Conservation (phyloP, 192 early-diverging fungal species). For the Mycoemilia scoparia region DNA sequence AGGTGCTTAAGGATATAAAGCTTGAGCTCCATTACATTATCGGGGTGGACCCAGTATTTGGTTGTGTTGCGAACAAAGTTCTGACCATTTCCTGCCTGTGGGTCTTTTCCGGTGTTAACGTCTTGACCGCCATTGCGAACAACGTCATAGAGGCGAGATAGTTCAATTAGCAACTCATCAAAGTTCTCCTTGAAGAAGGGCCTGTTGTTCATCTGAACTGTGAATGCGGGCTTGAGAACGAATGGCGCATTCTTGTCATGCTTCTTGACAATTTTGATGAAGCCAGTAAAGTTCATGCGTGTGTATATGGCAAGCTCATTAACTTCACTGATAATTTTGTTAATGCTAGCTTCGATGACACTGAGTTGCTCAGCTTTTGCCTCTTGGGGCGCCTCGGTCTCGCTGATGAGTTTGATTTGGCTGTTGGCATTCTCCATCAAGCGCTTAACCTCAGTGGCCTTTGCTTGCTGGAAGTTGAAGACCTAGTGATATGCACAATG, state of each 20-base stretch:
- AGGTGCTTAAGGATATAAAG: conserved; percentile 75
- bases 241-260: conserved; percentile 91
- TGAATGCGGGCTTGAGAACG: conserved; percentile 57
- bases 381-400: conserved; percentile 18
- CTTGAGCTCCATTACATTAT: conserved; percentile 89
- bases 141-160: conserved; percentile 61
- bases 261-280: conserved; percentile 93
- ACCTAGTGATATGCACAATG: conserved; percentile 33
- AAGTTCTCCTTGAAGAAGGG: conserved; percentile 75
- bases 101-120: conserved; percentile 21
- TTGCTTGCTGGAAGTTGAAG: conserved; percentile 49
- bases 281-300: conserved; percentile 66
- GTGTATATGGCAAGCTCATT: conserved; percentile 60
- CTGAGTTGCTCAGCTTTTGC: conserved; percentile 32
- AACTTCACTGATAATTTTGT: conserved; percentile 55
- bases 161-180: conserved; percentile 64
- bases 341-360: conserved; percentile 41
- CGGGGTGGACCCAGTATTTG: conserved; percentile 93
- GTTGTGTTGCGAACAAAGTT: conserved; percentile 69
- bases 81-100: conserved; percentile 26
- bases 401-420: conserved; percentile 34
- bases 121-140: conserved; percentile 56
- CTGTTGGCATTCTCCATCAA: conserved; percentile 46
- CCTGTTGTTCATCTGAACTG: conserved; percentile 61
- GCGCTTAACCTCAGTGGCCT: conserved; percentile 53